Evolutionary conservation across 1,139 yeast genomes (phyloP).

Genomic region (Candida albicans): DNA sequence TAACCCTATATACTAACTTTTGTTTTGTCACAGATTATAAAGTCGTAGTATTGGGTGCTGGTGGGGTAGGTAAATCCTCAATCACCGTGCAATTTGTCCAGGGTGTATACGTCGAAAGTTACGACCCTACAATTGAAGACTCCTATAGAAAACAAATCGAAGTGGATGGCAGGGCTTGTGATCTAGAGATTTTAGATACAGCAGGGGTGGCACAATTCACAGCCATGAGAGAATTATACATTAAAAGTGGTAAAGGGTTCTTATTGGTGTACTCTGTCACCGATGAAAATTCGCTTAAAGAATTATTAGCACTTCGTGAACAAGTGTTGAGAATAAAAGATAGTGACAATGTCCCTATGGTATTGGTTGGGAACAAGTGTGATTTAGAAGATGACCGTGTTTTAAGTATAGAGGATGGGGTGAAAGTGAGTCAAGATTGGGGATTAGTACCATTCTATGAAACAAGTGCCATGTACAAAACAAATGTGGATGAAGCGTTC

Average conservation of each 20-base stretch:
- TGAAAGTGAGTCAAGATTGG: constrained; percentile 79
- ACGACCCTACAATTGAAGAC: constrained; percentile 56
- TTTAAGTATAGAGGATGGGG: constrained; percentile 77
- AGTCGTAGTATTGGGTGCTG: constrained; percentile 53
- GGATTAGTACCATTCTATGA: constrained; percentile 90
- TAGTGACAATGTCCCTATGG: constrained; percentile 75
- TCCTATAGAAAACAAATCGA: constrained; percentile 90
- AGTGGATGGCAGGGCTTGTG: constrained; percentile 89
- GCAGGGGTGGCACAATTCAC: constrained; percentile 56
- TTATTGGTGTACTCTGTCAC: constrained; percentile 87
- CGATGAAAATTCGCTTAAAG: constrained; percentile 80
- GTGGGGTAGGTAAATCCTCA: constrained; percentile 54
- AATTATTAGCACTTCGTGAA: constrained; percentile 76
- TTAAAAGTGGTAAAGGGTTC: constrained; percentile 84
- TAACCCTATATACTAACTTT: constrained; percentile 10
- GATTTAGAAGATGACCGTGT: constrained; percentile 78
- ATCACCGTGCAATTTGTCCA: constrained; percentile 53
- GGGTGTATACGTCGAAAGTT: constrained; percentile 52
- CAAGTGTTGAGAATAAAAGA: constrained; percentile 91
- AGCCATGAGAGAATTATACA: constrained; percentile 69
- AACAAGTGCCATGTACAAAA: constrained; percentile 88
- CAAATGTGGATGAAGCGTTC: constrained; percentile 90
- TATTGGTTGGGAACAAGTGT: constrained; percentile 84
- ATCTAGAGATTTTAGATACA: constrained; percentile 62
- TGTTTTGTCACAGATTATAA: constrained; percentile 32